These are phyloP conservation scores for Luzula sylvatica DNA, from an alignment of 176 grass and related monocot species.

Conservation along the genomic window DNA sequence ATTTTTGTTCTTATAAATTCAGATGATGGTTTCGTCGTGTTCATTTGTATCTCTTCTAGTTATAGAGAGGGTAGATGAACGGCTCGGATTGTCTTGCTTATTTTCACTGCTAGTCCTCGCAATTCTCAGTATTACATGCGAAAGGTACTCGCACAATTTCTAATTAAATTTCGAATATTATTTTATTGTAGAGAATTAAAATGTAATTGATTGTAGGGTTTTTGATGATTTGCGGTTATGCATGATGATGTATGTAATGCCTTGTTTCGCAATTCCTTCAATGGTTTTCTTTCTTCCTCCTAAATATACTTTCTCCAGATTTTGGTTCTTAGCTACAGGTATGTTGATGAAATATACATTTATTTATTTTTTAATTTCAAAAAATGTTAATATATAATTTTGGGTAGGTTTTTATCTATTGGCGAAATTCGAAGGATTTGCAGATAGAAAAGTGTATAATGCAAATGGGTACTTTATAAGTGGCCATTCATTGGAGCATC, in stretches of 20 bases:
- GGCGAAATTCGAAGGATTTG: constrained; percentile 81
- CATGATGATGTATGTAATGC: constrained; percentile 62
- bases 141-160: constrained; percentile 38
- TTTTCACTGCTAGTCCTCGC: constrained; percentile 54
- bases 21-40: constrained; percentile 95
- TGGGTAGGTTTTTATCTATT: constrained; percentile 75
- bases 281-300: constrained; percentile 82
- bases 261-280: constrained; percentile 75
- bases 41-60: constrained; percentile 82
- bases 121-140: constrained; percentile 69
- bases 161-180: neutral
- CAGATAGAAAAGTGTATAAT: constrained; percentile 83
- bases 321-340: constrained; percentile 97
- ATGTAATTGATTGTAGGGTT: constrained; percentile 47
- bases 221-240: constrained; percentile 95
- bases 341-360: constrained; percentile 6
- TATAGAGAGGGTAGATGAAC: constrained; percentile 88
- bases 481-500: constrained; percentile 90
- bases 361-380: constrained; percentile 2
- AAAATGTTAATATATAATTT: too few relatives aligned
- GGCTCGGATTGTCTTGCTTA: constrained; percentile 63
- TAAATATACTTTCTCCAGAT: constrained; percentile 93
- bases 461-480: constrained; percentile 83
- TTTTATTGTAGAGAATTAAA: neutral
- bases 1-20: constrained; percentile 30